Evolutionary conservation across 2,329 filamentous ascomycete species (phyloP).

Genomic region (Stachybotrys echinatus): DNA sequence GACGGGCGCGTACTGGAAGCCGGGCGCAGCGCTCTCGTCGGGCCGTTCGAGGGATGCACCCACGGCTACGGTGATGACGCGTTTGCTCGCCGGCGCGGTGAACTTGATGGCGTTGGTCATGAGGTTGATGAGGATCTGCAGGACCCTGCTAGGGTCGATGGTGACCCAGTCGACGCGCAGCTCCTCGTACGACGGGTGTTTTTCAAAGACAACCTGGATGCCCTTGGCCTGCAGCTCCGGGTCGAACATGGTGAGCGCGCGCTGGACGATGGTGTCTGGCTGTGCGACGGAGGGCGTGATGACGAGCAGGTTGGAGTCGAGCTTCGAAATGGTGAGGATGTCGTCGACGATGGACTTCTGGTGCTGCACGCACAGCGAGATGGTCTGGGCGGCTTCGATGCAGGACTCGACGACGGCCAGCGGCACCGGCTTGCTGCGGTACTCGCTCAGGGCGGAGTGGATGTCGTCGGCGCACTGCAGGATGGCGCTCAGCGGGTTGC

Average conservation of each 20-base stretch:
- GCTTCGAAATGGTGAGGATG: slow-evolving; percentile 64
- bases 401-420: slow-evolving; percentile 46
- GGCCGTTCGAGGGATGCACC: slow-evolving; percentile 31
- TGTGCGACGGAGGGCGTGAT: slow-evolving; percentile 64
- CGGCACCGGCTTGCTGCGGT: background rate
- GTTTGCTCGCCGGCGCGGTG: slow-evolving; percentile 35
- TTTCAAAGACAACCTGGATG: slow-evolving; percentile 57
- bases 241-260: slow-evolving; percentile 69
- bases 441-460: slow-evolving; percentile 31
- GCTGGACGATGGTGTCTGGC: slow-evolving; percentile 57
- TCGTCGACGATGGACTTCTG: slow-evolving; percentile 73
- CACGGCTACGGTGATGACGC: slow-evolving; percentile 43
- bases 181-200: slow-evolving; percentile 51
- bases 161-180: slow-evolving; percentile 58
- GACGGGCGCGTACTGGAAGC: slow-evolving; percentile 7
- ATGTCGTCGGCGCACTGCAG: slow-evolving; percentile 69
- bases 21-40: background rate
- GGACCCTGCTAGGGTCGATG: slow-evolving; percentile 65
- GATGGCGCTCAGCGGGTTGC: slow-evolving; percentile 66
- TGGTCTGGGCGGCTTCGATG: slow-evolving; percentile 68
- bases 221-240: slow-evolving; percentile 62
- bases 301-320: slow-evolving; percentile 67
- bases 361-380: slow-evolving; percentile 69
- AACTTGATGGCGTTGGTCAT: slow-evolving; percentile 79
- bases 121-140: slow-evolving; percentile 76